These are phyloP conservation scores for Biscogniauxia mediterranea DNA, from an alignment of 2,329 filamentous ascomycete genomes.

Conservation along the genomic window DNA sequence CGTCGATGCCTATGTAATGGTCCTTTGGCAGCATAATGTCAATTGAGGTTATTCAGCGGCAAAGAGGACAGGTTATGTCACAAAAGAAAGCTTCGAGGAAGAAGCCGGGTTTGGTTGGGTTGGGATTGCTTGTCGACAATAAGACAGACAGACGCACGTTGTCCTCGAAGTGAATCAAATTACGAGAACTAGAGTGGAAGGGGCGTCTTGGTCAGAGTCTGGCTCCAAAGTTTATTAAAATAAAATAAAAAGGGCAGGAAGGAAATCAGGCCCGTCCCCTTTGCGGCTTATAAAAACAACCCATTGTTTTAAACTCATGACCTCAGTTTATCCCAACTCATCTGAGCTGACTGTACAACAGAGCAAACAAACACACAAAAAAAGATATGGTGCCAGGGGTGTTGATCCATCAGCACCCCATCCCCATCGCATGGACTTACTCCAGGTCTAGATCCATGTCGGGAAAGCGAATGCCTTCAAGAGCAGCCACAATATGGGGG, in stretches of 20 bases:
- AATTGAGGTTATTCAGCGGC: slow-evolving; percentile 14
- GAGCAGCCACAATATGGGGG: not conserved
- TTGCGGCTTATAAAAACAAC: no score
- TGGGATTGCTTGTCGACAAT: not conserved
- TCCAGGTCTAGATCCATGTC: not conserved
- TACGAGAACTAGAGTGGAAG: slow-evolving; percentile 27
- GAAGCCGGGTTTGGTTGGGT: slow-evolving; percentile 1
- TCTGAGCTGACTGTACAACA: not conserved
- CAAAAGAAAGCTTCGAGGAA: slow-evolving; percentile 1
- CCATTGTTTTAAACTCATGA: not conserved
- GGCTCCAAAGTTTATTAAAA: not conserved
- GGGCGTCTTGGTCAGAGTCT: not conserved
- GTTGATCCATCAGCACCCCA: not conserved
- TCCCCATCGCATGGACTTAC: not conserved
- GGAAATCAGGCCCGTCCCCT: no score
- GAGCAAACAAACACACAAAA: not conserved
- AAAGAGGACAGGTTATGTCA: slow-evolving; percentile 1
- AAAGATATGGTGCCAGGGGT: not conserved
- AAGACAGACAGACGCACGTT: slow-evolving; percentile 31
- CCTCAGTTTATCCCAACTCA: not conserved
- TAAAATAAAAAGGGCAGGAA: not conserved
- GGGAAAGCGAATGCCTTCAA: not conserved
- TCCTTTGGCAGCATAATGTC: slow-evolving; percentile 40
- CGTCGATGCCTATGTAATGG: slow-evolving; percentile 83
- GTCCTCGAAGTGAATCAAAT: slow-evolving; percentile 33